Conservation (phyloP, 805 yeast genomes). For the Lipomyces oligophaga region DNA sequence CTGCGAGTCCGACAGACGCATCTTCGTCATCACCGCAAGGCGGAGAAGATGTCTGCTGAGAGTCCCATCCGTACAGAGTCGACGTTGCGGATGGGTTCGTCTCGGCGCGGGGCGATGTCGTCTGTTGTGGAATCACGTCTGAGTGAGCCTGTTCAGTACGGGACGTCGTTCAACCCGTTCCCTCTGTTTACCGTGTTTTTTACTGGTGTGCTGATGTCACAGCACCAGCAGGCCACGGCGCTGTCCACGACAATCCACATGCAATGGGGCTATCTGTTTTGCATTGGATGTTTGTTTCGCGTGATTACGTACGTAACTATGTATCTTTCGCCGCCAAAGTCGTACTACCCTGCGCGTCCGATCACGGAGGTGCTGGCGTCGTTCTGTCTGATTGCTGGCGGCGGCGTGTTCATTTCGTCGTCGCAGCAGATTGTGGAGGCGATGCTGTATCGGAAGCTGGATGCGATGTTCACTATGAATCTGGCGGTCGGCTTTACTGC, state of each 20-base stretch:
- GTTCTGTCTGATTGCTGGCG: conserved; percentile 82
- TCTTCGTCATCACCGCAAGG: conserved; percentile 13
- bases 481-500: conserved; percentile 75
- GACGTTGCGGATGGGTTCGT: background rate
- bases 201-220: conserved; percentile 95
- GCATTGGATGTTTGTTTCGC: conserved; percentile 79
- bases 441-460: conserved; percentile 75
- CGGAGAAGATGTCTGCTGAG: too few relatives aligned
- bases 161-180: conserved; percentile 86
- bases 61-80: background rate
- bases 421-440: conserved; percentile 82
- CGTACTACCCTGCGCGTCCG: conserved; percentile 60
- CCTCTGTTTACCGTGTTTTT: conserved; percentile 90
- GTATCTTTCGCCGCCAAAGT: conserved; percentile 40
- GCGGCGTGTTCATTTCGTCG: conserved; percentile 86
- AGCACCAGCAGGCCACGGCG: conserved; percentile 79
- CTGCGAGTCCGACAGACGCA: background rate
- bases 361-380: conserved; percentile 78
- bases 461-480: conserved; percentile 87
- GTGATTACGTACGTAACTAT: conserved; percentile 57
- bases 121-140: conserved; percentile 9
- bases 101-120: background rate
- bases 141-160: conserved; percentile 23
- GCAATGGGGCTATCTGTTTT: conserved; percentile 88
- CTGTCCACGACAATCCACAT: conserved; percentile 76